phyloP scores from a whole-genome alignment of 1,139 yeast species.

The Zygosaccharomyces pseudobailii region DNA sequence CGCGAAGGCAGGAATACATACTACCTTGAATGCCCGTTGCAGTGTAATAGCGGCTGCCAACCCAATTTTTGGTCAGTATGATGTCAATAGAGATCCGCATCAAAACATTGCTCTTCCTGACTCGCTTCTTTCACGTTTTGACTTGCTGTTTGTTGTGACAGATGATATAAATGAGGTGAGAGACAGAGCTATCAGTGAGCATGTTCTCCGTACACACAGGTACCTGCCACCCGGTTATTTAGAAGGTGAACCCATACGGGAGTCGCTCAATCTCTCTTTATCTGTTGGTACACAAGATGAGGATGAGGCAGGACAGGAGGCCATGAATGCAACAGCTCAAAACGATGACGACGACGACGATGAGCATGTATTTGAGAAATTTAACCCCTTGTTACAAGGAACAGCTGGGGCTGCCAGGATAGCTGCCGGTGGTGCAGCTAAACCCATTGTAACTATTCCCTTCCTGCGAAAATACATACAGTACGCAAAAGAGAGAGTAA shows the following conservation, averaged over 20 bases:
- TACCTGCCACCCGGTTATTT: conserved; percentile 81
- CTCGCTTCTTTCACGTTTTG: conserved; percentile 93
- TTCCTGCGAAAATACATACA: conserved; percentile 90
- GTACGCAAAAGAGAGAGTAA: conserved; percentile 84
- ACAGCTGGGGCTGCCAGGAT: conserved; percentile 50
- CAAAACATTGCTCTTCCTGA: conserved; percentile 96
- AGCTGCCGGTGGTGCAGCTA: conserved; percentile 40
- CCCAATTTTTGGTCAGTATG: conserved; percentile 96
- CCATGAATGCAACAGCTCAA: conserved; percentile 9
- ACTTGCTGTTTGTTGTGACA: conserved; percentile 88
- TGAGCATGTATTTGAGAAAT: conserved; percentile 67
- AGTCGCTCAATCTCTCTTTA: conserved; percentile 59
- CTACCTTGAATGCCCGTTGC: conserved; percentile 94
- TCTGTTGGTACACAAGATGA: conserved; percentile 68
- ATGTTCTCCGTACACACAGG: conserved; percentile 90
- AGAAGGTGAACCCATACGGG: conserved; percentile 94
- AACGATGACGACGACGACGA: conserved; percentile 38
- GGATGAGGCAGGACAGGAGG: conserved; percentile 27
- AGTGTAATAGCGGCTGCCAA: conserved; percentile 98
- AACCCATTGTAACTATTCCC: conserved; percentile 70
- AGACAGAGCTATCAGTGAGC: conserved; percentile 88
- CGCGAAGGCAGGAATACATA: conserved; percentile 97
- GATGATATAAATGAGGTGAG: conserved; percentile 85
- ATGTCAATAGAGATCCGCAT: conserved; percentile 93
- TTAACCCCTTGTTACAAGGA: conserved; percentile 76